Evolutionary conservation across 768 basidiomycete species (phyloP), one percentile per base, ranked within the genome.

Genomic region (Rubroboletus satanas): DNA sequence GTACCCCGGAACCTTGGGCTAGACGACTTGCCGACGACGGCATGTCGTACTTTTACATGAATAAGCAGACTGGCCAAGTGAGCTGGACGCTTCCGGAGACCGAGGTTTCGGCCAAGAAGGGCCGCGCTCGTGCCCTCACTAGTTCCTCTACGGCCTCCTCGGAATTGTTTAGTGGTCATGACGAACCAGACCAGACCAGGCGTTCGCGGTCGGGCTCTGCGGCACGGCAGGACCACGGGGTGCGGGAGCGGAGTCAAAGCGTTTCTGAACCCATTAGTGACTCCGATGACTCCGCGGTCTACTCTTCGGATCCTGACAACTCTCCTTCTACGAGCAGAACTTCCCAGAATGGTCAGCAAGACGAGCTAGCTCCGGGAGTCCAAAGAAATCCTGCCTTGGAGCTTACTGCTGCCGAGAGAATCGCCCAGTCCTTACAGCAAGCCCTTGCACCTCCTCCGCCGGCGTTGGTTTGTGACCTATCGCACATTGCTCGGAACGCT

Each of bases 1-100:
- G 81, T 14, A 83, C 83, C 5, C 87, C 89, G 18, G 87, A 91
- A 61, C 87, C 87, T n/a, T 96, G 93, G 93, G 74, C 85, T 21
- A 82, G 81, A 63, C 83, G 83, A 51, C 76, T 92, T 43, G 87
- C 87, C 23, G 90, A 93, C 63, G 92, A 94, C 61, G 90, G 90
- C 35, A 75, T 82, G 72, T 82, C 87, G 4, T 90, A 88, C 67
- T 91, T 82, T 65, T 94, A 89, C 69, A 68, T 79, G 68, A 94
- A 95, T 75, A 84, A 79, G 58, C 64, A 78, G 23, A 85, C 85
- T 55, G 87, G 87, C 14, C 73, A 81, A 49, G 75, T 85, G 15
- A 83, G 82, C 52, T 90, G 87, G 90, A 83, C 82, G 7, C 73
- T 80, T 33, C 90, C 89, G 38, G 83, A 84, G 54, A 56, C 58